Evolutionary conservation across 2,329 filamentous ascomycete genomes (phyloP).

Genomic region (Xylaria sp.): DNA sequence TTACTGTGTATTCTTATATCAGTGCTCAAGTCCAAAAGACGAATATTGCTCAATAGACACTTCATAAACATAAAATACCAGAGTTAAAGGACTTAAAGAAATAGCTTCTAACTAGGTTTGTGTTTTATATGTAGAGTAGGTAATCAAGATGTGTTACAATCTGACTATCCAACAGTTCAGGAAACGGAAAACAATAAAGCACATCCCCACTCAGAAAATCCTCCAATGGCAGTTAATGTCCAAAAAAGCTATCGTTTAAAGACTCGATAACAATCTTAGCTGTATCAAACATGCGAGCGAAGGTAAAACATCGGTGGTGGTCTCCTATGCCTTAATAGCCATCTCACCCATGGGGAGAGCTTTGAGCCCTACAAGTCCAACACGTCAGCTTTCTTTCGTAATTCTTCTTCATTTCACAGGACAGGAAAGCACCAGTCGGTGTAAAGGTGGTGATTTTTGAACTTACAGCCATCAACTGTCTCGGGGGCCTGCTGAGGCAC

Average conservation of each 20-base stretch:
- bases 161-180: conserved; percentile 7
- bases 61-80: background rate
- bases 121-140: conserved; percentile 3
- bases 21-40: background rate
- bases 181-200: conserved; percentile 19
- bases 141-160: conserved; percentile 21
- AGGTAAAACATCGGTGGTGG: background rate
- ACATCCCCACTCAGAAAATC: background rate
- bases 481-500: conserved; percentile 60
- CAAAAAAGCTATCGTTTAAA: background rate
- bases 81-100: background rate
- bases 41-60: background rate
- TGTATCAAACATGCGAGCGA: conserved; percentile 1
- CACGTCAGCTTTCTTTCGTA: conserved; percentile 25
- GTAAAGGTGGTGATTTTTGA: background rate
- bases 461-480: conserved; percentile 61
- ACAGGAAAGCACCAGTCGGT: background rate
- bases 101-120: conserved; percentile 26
- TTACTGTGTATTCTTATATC: background rate
- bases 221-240: background rate
- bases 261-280: background rate
- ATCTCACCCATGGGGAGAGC: conserved; percentile 49
- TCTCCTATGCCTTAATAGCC: conserved; percentile 47
- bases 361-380: conserved; percentile 41
- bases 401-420: background rate